Evolutionary conservation across 1,284 basidiomycete genomes (phyloP).

Genomic region (Chiua sp.): DNA sequence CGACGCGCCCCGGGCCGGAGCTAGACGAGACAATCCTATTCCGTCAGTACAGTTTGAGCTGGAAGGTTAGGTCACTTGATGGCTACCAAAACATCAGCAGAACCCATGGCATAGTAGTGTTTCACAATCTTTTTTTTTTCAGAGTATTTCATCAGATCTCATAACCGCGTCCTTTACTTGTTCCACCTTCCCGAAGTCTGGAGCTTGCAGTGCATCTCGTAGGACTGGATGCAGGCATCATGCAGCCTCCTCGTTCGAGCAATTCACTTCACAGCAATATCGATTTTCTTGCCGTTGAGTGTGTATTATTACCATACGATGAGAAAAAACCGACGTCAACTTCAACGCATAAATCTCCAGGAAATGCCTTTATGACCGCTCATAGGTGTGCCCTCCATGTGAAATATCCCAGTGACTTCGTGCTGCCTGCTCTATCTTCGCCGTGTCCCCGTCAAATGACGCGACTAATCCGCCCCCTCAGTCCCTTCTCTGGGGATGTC

Average conservation of each 20-base stretch:
- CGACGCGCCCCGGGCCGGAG: too few relatives aligned
- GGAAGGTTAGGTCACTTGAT: too few relatives aligned
- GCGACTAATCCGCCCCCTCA: conserved; percentile 58
- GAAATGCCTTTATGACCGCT: conserved; percentile 27
- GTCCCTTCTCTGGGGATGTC: conserved; percentile 51
- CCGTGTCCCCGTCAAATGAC: conserved; percentile 59
- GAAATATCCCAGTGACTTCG: conserved; percentile 72
- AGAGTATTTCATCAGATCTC: background rate
- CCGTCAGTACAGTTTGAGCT: too few relatives aligned
- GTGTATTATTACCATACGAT: conserved; percentile 57
- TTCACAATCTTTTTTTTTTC: conserved; percentile 26
- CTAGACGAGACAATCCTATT: too few relatives aligned
- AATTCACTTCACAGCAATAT: conserved; percentile 77
- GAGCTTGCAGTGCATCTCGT: conserved; percentile 60
- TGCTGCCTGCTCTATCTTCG: conserved; percentile 69
- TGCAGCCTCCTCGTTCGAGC: conserved; percentile 71
- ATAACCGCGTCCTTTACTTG: conserved; percentile 15
- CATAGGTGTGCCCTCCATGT: conserved; percentile 68
- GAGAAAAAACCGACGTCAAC: background rate
- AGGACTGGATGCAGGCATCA: conserved; percentile 65
- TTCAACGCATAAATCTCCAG: background rate
- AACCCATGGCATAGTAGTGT: background rate
- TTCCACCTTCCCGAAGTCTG: conserved; percentile 44
- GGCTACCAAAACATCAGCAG: background rate
- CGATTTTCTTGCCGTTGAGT: conserved; percentile 75